phyloP scores from a whole-genome alignment of 2,329 filamentous ascomycete species.

The Fusarium camptoceras region DNA sequence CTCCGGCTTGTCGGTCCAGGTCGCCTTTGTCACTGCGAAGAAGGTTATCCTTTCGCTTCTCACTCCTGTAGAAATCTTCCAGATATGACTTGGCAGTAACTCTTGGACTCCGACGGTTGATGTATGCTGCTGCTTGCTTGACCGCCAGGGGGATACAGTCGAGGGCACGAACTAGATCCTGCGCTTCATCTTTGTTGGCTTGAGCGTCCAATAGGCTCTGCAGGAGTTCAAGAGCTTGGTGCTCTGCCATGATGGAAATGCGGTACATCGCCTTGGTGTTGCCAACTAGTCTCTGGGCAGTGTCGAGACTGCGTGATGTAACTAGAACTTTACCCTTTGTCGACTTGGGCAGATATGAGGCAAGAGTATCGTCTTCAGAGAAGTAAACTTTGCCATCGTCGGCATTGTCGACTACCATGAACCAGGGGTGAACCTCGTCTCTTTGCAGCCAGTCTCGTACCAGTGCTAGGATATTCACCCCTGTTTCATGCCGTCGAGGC shows the following conservation, averaged over 20 bases:
- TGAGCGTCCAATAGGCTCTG: slow-evolving; percentile 10
- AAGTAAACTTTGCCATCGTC: slow-evolving; percentile 24
- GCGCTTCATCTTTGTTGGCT: neutral
- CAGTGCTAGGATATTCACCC: slow-evolving; percentile 49
- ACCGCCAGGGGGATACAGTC: slow-evolving; percentile 49
- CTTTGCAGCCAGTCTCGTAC: slow-evolving; percentile 48
- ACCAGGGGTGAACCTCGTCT: slow-evolving; percentile 37
- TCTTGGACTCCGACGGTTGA: slow-evolving; percentile 34
- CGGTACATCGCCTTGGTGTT: neutral
- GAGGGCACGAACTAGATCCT: slow-evolving; percentile 33
- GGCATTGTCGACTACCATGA: slow-evolving; percentile 40
- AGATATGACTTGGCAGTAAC: slow-evolving; percentile 48
- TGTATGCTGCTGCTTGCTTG: slow-evolving; percentile 47
- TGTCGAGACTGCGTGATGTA: slow-evolving; percentile 28
- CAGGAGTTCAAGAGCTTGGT: slow-evolving; percentile 28
- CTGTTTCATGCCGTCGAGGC: slow-evolving; percentile 45
- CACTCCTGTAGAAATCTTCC: slow-evolving; percentile 44
- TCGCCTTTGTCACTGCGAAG: slow-evolving; percentile 44
- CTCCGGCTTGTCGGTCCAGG: slow-evolving; percentile 13
- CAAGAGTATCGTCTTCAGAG: neutral
- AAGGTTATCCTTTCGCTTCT: slow-evolving; percentile 42
- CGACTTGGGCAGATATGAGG: slow-evolving; percentile 28
- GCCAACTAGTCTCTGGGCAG: slow-evolving; percentile 18
- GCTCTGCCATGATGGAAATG: slow-evolving; percentile 24
- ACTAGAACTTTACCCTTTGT: slow-evolving; percentile 32